Conservation (phyloP, 2,329 filamentous ascomycete species). For the Aspergillus cejpii region DNA sequence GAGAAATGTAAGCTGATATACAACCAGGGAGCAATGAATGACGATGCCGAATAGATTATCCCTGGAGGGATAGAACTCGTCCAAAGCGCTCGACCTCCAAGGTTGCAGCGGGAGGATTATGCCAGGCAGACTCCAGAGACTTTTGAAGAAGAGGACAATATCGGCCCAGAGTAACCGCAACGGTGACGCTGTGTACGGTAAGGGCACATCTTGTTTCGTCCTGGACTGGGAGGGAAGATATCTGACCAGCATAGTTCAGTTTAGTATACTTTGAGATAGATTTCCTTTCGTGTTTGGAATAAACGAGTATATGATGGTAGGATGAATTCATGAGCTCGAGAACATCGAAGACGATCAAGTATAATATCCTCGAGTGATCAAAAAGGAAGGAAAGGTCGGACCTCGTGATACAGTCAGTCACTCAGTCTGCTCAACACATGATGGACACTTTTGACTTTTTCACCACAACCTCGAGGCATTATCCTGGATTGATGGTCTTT, state of each 20-base stretch:
- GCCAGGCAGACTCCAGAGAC: conserved; percentile 46
- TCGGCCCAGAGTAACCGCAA: conserved; percentile 36
- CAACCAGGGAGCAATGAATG: conserved; percentile 53
- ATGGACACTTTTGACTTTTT: too few species aligned
- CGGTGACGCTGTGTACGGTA: conserved; percentile 38
- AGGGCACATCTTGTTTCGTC: conserved; percentile 16
- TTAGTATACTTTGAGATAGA: not conserved
- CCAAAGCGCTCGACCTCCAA: conserved; percentile 48
- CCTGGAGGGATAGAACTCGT: conserved; percentile 57
- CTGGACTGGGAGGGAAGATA: conserved; percentile 9
- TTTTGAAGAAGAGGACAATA: conserved; percentile 32
- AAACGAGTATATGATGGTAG: not conserved
- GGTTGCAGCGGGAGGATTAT: conserved; percentile 55
- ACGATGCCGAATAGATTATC: conserved; percentile 53
- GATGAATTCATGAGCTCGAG: not conserved
- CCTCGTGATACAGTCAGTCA: not conserved
- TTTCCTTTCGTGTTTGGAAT: not conserved
- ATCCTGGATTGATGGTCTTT: too few species aligned
- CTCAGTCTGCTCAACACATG: not conserved
- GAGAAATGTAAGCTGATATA: conserved; percentile 57
- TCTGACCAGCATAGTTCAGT: conserved; percentile 2
- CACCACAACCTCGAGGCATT: too few species aligned
- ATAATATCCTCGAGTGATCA: not conserved
- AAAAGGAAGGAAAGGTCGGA: not conserved
- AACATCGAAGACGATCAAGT: not conserved